Conservation (phyloP, 2,329 filamentous ascomycete species). For the Penicillium concentricum region DNA sequence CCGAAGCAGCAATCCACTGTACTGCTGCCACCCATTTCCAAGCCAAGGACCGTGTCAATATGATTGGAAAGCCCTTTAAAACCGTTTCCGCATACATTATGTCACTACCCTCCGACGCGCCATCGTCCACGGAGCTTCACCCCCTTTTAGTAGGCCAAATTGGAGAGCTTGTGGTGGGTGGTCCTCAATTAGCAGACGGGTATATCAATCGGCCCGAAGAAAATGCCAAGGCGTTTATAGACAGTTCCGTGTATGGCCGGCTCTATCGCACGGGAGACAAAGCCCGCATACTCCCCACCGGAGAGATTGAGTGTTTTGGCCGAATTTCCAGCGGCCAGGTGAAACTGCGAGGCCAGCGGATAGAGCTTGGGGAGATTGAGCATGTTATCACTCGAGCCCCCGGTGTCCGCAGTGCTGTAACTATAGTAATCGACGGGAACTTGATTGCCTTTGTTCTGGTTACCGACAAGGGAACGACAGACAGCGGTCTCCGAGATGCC, state of each 20-base stretch:
- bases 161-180: conserved; percentile 80
- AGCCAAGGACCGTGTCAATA: conserved; percentile 57
- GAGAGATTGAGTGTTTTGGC: conserved; percentile 78
- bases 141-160: conserved; percentile 65
- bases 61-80: conserved; percentile 75
- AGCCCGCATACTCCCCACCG: conserved; percentile 65
- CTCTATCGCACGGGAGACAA: conserved; percentile 86
- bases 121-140: conserved; percentile 37
- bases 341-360: conserved; percentile 79
- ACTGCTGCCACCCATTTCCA: conserved; percentile 68
- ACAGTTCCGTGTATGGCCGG: conserved; percentile 61
- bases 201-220: conserved; percentile 81
- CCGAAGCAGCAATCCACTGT: conserved; percentile 88
- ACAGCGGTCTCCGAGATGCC: conserved; percentile 51
- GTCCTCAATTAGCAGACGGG: conserved; percentile 72
- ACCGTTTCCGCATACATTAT: conserved; percentile 78
- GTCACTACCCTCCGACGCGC: conserved; percentile 42
- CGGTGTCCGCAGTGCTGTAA: conserved; percentile 65
- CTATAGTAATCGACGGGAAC: conserved; percentile 64
- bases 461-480: conserved; percentile 42
- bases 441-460: conserved; percentile 74
- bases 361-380: conserved; percentile 78
- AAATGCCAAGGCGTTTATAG: conserved; percentile 69
- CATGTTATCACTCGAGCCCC: conserved; percentile 62
- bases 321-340: conserved; percentile 78